phyloP scores from a whole-genome alignment of 768 basidiomycete species.

The Leccinum longicurvipes region DNA sequence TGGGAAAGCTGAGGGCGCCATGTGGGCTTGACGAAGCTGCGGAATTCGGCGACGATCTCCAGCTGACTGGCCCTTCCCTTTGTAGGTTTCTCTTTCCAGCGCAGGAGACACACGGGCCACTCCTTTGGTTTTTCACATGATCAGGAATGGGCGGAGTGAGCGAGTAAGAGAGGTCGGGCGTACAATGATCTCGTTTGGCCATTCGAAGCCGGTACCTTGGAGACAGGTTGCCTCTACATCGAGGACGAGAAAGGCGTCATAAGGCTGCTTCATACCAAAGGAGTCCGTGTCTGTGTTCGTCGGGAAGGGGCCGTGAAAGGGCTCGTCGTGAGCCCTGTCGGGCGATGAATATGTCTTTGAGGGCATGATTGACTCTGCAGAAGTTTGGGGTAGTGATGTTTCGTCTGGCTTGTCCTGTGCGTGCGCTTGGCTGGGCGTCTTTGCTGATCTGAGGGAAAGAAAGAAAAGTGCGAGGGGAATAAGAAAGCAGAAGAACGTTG shows the following conservation, averaged over 20 bases:
- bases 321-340: slow-evolving; percentile 5
- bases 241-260: slow-evolving; percentile 80
- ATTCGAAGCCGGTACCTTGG: slow-evolving; percentile 63
- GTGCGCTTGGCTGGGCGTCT: not conserved
- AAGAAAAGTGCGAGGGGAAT: slow-evolving; percentile 9
- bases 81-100: slow-evolving; percentile 65
- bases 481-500: not conserved
- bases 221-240: slow-evolving; percentile 89
- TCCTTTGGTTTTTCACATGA: slow-evolving; percentile 52
- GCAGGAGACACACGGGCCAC: slow-evolving; percentile 86
- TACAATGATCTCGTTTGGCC: slow-evolving; percentile 96
- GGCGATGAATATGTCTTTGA: slow-evolving; percentile 13
- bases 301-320: not conserved
- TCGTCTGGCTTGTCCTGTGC: not conserved
- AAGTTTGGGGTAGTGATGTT: not conserved
- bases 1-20: slow-evolving; percentile 79
- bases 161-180: slow-evolving; percentile 28
- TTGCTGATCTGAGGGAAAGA: slow-evolving; percentile 3
- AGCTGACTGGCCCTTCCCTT: slow-evolving; percentile 54
- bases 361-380: slow-evolving; percentile 13
- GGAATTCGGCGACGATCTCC: slow-evolving; percentile 77
- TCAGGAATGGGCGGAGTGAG: slow-evolving; percentile 8
- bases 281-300: slow-evolving; percentile 11
- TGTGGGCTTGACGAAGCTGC: slow-evolving; percentile 81
- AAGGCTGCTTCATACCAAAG: slow-evolving; percentile 41